Base-by-base conservation (phyloP, 768 basidiomycete species). In the Wakefieldia striispora region DNA sequence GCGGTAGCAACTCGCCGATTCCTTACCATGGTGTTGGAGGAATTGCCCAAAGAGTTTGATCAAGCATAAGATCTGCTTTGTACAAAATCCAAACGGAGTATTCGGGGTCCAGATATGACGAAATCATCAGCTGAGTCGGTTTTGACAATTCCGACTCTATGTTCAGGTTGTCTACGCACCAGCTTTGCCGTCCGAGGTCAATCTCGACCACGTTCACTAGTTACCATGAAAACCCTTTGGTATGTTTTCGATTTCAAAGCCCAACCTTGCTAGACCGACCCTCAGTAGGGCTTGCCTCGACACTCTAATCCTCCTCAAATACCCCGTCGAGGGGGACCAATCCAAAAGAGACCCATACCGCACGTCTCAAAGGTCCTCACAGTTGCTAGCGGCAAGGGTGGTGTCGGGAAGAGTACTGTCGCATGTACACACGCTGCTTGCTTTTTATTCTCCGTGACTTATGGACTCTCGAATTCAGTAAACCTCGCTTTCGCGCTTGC, bases 381-480 rank as follows among this genome's bases (percentile, higher is more conserved):
- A 2, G 91, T 97, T 0, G 89, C 93, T 8, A 91, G 89, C 55
- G 95, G 93, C 5, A 97, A 97, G 63, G 95, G 95, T 21, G 95
- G 95, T 2, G 95, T 97, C 16, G 95, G 95, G 16, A 98, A 97
- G 70, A 93, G 91, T 53, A 97, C 93, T 0, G 75, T 97, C 27
- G 91, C 94, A 48, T 88, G 93, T 94, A 53, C 34, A 78, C 61
- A 24, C 21, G 11, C 42, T 36, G 14, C 23, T 3, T 33, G 17
- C n/a, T n/a, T n/a, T n/a, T n/a, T n/a, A n/a, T 21, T 31, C 16
- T 24, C 19, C 4, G 6, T n/a, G 9, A 46, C 55, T 51, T 54
- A 50, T 53, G 54, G 33, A 47, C 13, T 27, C 16, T 27, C 23
- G 2, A 31, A 27, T 41, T 6, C 63, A 91, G 91, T 88, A 8